phyloP scores from a whole-genome alignment of 371 early-diverging fungal species.

The Mycotypha africana region DNA sequence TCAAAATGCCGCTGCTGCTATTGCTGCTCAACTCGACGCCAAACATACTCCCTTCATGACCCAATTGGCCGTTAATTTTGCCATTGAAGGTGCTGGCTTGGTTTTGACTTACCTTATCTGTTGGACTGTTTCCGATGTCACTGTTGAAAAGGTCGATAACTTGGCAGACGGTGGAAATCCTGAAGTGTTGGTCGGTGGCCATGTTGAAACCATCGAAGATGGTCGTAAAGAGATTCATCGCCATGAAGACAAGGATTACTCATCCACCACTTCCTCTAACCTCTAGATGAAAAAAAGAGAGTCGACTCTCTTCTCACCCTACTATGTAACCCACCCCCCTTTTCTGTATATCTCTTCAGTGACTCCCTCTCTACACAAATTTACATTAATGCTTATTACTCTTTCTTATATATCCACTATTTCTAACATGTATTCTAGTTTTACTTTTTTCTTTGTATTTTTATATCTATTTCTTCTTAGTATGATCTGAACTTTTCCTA shows the following conservation, averaged over 20 bases:
- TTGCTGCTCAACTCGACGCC: constrained; percentile 34
- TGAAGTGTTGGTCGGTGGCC: constrained; percentile 23
- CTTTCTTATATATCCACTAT: too few relatives aligned
- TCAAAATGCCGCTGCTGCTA: constrained; percentile 50
- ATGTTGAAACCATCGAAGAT: constrained; percentile 14
- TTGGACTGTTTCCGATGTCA: constrained; percentile 16
- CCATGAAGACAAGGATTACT: constrained; percentile 4
- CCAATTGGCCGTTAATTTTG: constrained; percentile 20
- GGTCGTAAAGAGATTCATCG: background rate
- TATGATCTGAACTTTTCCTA: too few relatives aligned
- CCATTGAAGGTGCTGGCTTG: constrained; percentile 22
- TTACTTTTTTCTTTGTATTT: too few relatives aligned
- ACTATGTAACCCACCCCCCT: too few relatives aligned
- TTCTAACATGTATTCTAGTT: too few relatives aligned
- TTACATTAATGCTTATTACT: too few relatives aligned
- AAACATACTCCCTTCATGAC: constrained; percentile 34
- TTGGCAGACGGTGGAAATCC: constrained; percentile 12
- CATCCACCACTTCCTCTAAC: too few relatives aligned
- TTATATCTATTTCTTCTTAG: too few relatives aligned
- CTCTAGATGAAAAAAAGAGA: too few relatives aligned
- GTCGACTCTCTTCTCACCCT: too few relatives aligned
- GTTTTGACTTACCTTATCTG: constrained; percentile 23
- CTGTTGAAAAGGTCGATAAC: constrained; percentile 23
- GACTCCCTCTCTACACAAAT: too few relatives aligned
- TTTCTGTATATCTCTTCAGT: too few relatives aligned